Evolutionary conservation across 495 filamentous ascomycete species (phyloP), one percentile per base, ranked within the genome.

Genomic region (Podospora comata): DNA sequence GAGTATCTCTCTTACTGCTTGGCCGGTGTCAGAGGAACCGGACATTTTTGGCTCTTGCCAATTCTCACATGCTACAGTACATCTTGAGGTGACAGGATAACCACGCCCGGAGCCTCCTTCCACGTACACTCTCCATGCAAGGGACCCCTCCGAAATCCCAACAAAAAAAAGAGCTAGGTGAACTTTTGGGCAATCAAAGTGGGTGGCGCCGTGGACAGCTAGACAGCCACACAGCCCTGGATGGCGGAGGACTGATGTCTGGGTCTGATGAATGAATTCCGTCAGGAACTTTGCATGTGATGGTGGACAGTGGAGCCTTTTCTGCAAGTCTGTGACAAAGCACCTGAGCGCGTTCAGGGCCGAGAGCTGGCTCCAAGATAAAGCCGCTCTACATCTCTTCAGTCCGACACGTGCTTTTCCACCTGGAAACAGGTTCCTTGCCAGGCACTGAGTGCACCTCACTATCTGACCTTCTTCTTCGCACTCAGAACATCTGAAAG

Each of bases 11-110:
- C 69, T 69, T 68, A 70, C 92, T 91, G 89, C 89, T 86, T 87
- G 87, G 91, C 88, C 90, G 87, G 92, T 87, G 91, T 95, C 91
- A 94, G 91, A 94, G 90, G 90, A 82, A 86, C 86, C 90, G 79
- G 69, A 94, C 91, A 94, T 81, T 69, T 61, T 32, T 15, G 28
- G 1, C 5, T 32, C 7, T 32, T 32, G 30, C 4, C 30, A 32
- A 32, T 32, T 13, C 9, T 48, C 39, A 16, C 39, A 48, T 48
- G 39, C 39, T 48, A 11, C 34, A 6, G 34, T 11, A 11, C 3
- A 39, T 39, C 15, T 48, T 48, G 9, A 13, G 9, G 39, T 48
- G 9, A 2, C 39, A 11, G 39, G 39, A 48, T 48, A 48, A 48
- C 13, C 0, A 16, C 39, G 39, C 39, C 39, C 39, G 39, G 13